Evolutionary conservation across 139 green algal genomes (phyloP), one percentile per base, ranked within the genome.

Genomic region (Chlamydomonas applanata): DNA sequence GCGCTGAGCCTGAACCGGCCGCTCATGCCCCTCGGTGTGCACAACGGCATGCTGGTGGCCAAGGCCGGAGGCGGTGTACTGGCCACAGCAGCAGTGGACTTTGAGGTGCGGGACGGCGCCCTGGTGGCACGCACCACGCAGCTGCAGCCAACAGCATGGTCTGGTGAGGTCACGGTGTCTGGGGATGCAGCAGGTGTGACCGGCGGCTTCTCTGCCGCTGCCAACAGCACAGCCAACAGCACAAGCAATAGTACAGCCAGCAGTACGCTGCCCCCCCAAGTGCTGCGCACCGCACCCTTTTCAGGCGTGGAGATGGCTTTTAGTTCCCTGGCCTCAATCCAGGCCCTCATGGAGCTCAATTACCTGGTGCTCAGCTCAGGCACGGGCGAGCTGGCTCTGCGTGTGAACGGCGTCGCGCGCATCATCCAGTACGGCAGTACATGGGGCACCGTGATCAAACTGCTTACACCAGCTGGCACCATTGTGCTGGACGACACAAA

Each of bases 401-500:
- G 46, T 9, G 65, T 72, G 22, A 22, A 72, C 17, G 65, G 65
- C 36, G 36, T 72, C 9, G 65, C 65, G 0, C 36, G 65, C 29
- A 30, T 72, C 24, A 35, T 36, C 2, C 34, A 36, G 40, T 54
- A 4, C 29, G 34, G 30, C 65, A 34, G 16, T 49, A 49, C 40
- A 49, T 49, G 40, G 40, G 40, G 65, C 65, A 57, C 65, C 36
- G 24, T 72, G 24, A 36, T 72, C 3, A 24, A 30, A 3, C 25
- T 72, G 17, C n/a, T 72, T 3, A 72, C 65, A 2, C 3, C 34
- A 20, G 65, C 65, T 1, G 65, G 65, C 65, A 72, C 40, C 65
- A 72, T 72, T 40, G 59, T 40, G 22, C 65, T 72, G 29, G 65
- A 72, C 65, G 34, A 59, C 40, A 59, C 36, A 4, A 36, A 44